phyloP scores from a whole-genome alignment of 805 yeast species.

The Candida insectalens region DNA sequence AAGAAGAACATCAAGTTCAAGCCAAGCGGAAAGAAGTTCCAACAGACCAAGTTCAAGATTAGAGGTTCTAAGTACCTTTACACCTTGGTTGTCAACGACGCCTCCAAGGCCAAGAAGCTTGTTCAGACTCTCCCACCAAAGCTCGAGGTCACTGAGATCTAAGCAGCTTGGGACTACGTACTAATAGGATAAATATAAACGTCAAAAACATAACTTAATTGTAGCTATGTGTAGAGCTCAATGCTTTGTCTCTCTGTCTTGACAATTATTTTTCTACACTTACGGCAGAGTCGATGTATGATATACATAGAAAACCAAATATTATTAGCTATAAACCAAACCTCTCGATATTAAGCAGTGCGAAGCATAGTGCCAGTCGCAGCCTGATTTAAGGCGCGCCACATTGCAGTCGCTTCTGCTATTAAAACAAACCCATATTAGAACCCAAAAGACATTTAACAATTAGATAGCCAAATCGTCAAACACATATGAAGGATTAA shows the following conservation, averaged over 20 bases:
- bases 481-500: slow-evolving; percentile 21
- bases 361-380: slow-evolving; percentile 1
- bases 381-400: slow-evolving; percentile 2
- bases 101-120: slow-evolving; percentile 95
- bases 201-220: too few relatives aligned
- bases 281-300: slow-evolving; percentile 1
- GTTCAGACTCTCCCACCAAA: slow-evolving; percentile 96
- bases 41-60: slow-evolving; percentile 98
- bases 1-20: slow-evolving; percentile 83
- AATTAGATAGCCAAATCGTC: slow-evolving; percentile 18
- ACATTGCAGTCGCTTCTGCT: neutral
- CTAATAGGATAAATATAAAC: neutral
- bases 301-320: neutral
- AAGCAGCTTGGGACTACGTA: slow-evolving; percentile 6
- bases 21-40: slow-evolving; percentile 74
- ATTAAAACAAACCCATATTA: neutral
- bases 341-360: neutral
- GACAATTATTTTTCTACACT: too few relatives aligned
- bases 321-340: neutral
- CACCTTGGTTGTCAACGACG: slow-evolving; percentile 92
- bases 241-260: too few relatives aligned
- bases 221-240: too few relatives aligned
- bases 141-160: slow-evolving; percentile 49
- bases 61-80: slow-evolving; percentile 92
- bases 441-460: neutral